These are phyloP conservation scores for Paramecium caudatum DNA, from an alignment of 73 alveolate species.

Conservation along the genomic window DNA sequence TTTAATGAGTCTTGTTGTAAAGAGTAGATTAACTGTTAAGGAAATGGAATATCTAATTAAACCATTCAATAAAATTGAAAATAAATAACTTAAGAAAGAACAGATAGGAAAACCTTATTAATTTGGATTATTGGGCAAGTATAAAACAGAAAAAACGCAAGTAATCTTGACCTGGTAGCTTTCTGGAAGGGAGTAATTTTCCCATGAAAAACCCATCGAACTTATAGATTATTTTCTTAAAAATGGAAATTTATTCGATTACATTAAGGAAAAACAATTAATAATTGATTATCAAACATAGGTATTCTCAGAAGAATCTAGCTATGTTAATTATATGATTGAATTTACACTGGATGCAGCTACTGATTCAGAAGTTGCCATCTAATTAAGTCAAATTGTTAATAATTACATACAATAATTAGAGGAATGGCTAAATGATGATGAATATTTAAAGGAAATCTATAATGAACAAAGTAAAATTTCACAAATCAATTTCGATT, in stretches of 20 bases:
- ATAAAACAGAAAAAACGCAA: not conserved
- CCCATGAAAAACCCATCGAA: slow-evolving; percentile 44
- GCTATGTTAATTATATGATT: not conserved
- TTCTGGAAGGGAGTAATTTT: not conserved
- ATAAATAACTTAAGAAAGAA: not conserved
- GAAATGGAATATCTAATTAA: slow-evolving; percentile 51
- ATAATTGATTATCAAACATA: slow-evolving; percentile 13
- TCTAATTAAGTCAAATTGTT: not conserved
- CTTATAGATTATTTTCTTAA: slow-evolving; percentile 29
- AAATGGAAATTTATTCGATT: slow-evolving; percentile 22
- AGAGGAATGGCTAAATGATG: slow-evolving; percentile 29
- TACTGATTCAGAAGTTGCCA: not conserved
- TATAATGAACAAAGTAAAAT: slow-evolving; percentile 30
- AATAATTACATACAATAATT: slow-evolving; percentile 1
- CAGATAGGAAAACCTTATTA: slow-evolving; percentile 41
- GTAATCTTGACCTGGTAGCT: slow-evolving; percentile 35
- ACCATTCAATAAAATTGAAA: slow-evolving; percentile 1
- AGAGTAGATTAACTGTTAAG: not conserved
- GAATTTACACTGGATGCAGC: too few species aligned
- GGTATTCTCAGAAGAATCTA: not conserved
- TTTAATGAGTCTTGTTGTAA: not conserved
- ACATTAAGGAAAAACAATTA: not conserved
- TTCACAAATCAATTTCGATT: slow-evolving; percentile 17
- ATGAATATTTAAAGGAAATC: not conserved
- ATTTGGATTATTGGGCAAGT: slow-evolving; percentile 12